Evolutionary conservation across 352 stramenopile genomes (phyloP), one percentile per base, ranked within the genome.

Genomic region (Pythium biforme): DNA sequence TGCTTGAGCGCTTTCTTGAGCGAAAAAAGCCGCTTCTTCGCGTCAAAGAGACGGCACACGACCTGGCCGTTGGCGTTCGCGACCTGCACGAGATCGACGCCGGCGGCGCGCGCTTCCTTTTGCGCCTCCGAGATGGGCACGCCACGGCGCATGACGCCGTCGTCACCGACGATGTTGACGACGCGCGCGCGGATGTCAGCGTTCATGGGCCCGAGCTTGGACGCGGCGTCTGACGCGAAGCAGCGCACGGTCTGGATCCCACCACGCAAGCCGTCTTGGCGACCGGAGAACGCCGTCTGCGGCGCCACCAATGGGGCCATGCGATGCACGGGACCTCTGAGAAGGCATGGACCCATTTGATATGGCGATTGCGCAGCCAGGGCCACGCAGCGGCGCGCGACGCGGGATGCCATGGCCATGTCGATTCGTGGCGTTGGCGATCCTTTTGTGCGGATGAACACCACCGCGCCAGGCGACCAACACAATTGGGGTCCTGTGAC

Each of bases 21-120:
- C 34, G 76, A 66, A 41, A 89, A 92, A 12, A 86, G 50, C 14
- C 81, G 76, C 72, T 90, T 90, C 69, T 89, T 80, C n/a, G 76
- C 75, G 63, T 92, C 78, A 52, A 92, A 92, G 49, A 92, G 68
- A 45, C 76, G 71, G 51, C 83, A 92, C 1, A 92, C 62, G 8
- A 73, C 66, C 9, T 75, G 61, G 0, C 73, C 45, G 12, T 76
- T 74, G 40, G 54, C 64, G 25, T 70, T 65, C 11, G 79, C 86
- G 41, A 94, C 81, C 58, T 94, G 82, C 59, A 94, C 82, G 27
- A 94, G 75, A 61, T 94, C 85, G 48, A 94, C 67, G 41, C 77
- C 78, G 41, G 66, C 66, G 1, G 54, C 53, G 19, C 55, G 58
- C 1, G 85, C 85, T 33, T 89, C 76, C 19, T 76, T 22, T n/a